Evolutionary conservation across 2,329 filamentous ascomycete species (phyloP).

Genomic region (Ophiostoma ips): DNA sequence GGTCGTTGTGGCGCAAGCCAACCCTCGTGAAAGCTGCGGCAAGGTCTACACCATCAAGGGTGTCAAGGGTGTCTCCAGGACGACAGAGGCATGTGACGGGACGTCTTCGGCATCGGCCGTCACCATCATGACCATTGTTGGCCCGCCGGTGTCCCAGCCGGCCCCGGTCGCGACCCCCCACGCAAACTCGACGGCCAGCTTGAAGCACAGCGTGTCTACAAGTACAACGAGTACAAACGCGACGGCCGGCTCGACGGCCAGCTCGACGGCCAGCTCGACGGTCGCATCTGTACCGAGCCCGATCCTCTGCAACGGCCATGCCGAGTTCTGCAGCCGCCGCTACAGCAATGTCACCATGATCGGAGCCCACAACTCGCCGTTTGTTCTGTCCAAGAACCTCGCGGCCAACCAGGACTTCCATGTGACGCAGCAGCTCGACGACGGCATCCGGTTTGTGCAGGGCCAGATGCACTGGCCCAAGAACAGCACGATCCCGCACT

Average conservation of each 20-base stretch:
- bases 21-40: no score
- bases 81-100: background rate
- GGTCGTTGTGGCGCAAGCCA: background rate
- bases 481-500: constrained; percentile 37
- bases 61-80: no score
- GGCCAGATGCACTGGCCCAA: constrained; percentile 46
- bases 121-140: background rate
- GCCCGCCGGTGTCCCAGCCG: background rate
- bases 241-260: background rate
- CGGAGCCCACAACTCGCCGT: constrained; percentile 70
- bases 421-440: constrained; percentile 60
- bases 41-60: background rate
- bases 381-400: constrained; percentile 53
- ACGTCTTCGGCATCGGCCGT: background rate
- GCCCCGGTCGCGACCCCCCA: background rate
- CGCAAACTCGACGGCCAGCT: no score
- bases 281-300: background rate
- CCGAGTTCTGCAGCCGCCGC: constrained; percentile 61
- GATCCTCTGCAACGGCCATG: constrained; percentile 59
- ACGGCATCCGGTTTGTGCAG: constrained; percentile 55
- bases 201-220: background rate
- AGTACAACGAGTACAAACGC: no score
- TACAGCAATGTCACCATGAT: constrained; percentile 75
- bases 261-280: background rate
- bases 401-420: constrained; percentile 60